Evolutionary conservation across 83 land plant genomes (phyloP), one percentile per base, ranked within the genome.

Genomic region (Isoetes engelmannii): DNA sequence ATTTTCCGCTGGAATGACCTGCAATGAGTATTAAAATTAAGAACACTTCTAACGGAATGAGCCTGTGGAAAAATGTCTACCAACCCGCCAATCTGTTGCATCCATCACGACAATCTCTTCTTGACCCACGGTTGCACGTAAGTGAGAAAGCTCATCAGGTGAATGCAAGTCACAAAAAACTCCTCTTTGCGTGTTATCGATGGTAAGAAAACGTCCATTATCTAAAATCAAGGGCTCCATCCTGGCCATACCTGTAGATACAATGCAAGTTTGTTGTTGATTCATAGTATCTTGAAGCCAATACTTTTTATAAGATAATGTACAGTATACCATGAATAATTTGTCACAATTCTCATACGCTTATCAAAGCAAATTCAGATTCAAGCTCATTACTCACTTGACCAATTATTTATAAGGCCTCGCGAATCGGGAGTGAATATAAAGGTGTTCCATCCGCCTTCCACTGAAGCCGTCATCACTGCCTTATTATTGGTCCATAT

Each of bases 1-100:
- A 61, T 85, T 87, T 61, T 92, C 97, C 2, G 91, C 91, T 61
- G 91, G 85, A 48, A 89, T 87, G 13, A 89, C 77, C 97, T 92
- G 63, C 46, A 49, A 1, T 12, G 13, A 51, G 1, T 12, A 12
- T 12, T 12, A 12, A 12, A 17, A 51, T 1, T 15, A 17, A 12
- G 17, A 51, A 12, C 55, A 51, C 13, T 12, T 51, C 13, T 12
- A 17, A 51, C 17, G 17, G 1, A 12, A 51, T 51, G 15, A 51
- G 15, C 55, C 17, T 12, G 17, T 51, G 17, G 0, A 12, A 0
- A 51, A 57, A 80, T 18, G 12, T 15, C 47, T 58, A 59, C 37
- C 13, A 19, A 89, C 97, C 94, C 86, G 86, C 94, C 90, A 89
- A 59, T 83, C 93, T 10, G 75, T 75, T 5, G 85, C 77, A 75